Evolutionary conservation across 2,329 filamentous ascomycete genomes (phyloP), one percentile per base, ranked within the genome.

Genomic region (Fusarium praegraminearum): DNA sequence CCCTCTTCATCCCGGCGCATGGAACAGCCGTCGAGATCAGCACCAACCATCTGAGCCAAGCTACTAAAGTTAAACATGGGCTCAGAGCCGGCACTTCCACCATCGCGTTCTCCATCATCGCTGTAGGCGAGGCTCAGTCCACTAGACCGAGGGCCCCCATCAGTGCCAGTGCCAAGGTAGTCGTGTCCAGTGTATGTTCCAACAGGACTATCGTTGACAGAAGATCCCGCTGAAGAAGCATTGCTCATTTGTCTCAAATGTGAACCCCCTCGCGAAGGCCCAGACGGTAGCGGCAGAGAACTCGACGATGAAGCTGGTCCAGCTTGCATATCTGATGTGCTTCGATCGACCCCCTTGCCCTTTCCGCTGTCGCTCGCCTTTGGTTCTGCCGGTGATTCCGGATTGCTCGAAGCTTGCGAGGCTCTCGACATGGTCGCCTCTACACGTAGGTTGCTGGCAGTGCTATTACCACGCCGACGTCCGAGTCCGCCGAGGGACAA

Each of bases 1-100:
- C 70, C 77, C 0, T 72, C 70, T 40, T 79, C 74, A 45, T 78
- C 69, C 56, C 67, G 45, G 57, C 75, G 76, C 1, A 80, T 78
- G 1, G 83, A 65, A 10, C 70, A 83, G 40, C 84, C 78, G 44
- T 88, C 86, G 35, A 89, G 80, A 47, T 87, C 84, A 10, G 88
- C 89, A 0, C 90, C 92, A 32, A 98, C 92, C 78, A 97, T 93
- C 66, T 93, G 92, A 3, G 93, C 92, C 24, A 98, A 82, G 72
- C 93, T 97, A 58, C 90, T 86, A 77, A 98, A 98, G 78, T 97
- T 98, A 80, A 97, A 96, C 87, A 97, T 89, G 5, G 93, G 89
- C 76, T 98, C 94, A 57, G 83, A 69, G 16, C 85, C 83, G 7
- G 84, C 82, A 26, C 84, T 72, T 47, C 85, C 83, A 6, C 84